Base-by-base conservation (phyloP, 1,139 yeast species). In the Hansenula lynferdii region DNA sequence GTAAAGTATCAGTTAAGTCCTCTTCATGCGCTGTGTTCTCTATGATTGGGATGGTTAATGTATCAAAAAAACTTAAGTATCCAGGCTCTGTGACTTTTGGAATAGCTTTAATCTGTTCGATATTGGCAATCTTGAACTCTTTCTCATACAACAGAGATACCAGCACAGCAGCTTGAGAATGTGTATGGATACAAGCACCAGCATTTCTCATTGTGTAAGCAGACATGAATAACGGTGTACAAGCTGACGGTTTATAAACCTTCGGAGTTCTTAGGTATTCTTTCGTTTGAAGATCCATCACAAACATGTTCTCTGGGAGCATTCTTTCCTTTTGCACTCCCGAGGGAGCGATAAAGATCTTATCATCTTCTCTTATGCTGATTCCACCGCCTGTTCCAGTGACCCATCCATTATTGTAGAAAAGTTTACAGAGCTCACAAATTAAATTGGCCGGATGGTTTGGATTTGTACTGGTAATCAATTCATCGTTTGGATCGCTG, bases 311-410 rank as follows among this genome's bases (percentile, higher is more conserved):
- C 54, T 76, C 73, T 3, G 96, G 95, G 37, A 72, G 65, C 73
- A 90, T 80, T 47, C 90, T 69, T 60, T 90, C 97, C 63, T 90
- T 90, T 58, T 90, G 97, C 8, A 90, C 95, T 2, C 97, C 97
- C 8, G 96, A 85, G 3, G 97, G 97, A 0, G 97, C 95, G 34
- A 90, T 72, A 57, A 75, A 90, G 16, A 86, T 78, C 29, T 67
- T 56, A 42, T 77, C 70, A 4, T 61, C 55, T 37, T 82, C 78
- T 45, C 84, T 69, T 38, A 90, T 83, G 28, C 95, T 84, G 53
- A 90, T 82, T 4, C 97, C 97, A 20, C 97, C 97, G 3, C 96
- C 97, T 1, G 97, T 90, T 5, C 97, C 97, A 0, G 96, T 84
- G 46, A 87, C 94, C 96, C 97, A 89, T 41, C 85, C 83, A 56